Evolutionary conservation across 1,284 basidiomycete species (phyloP).

Genomic region (Ceratobasidium sp.): DNA sequence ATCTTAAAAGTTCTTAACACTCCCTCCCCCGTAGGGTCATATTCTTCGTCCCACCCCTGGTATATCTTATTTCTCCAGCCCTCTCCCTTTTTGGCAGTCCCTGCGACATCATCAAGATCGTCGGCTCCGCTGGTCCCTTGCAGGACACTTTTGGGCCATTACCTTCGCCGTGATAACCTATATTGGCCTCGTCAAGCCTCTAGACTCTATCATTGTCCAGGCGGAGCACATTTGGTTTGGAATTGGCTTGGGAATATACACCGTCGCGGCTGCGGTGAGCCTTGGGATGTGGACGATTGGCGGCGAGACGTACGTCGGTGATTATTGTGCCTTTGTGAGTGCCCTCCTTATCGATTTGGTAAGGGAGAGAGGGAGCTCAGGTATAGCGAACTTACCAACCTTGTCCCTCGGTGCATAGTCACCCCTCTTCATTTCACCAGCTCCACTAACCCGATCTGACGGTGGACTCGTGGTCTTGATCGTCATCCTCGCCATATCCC

Average conservation of each 20-base stretch:
- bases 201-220: neutral
- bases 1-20: neutral
- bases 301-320: slow-evolving; percentile 4
- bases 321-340: slow-evolving; percentile 41
- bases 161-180: slow-evolving; percentile 27
- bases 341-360: neutral
- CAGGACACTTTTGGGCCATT: slow-evolving; percentile 28
- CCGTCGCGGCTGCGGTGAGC: slow-evolving; percentile 12
- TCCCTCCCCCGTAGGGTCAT: neutral
- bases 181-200: slow-evolving; percentile 3
- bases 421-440: neutral
- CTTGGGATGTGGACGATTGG: slow-evolving; percentile 20
- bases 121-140: neutral
- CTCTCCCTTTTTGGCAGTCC: neutral
- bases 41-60: neutral
- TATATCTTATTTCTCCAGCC: neutral
- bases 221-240: slow-evolving; percentile 22
- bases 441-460: neutral
- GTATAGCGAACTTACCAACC: slow-evolving; percentile 31
- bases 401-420: slow-evolving; percentile 4
- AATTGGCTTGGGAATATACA: slow-evolving; percentile 26
- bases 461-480: slow-evolving; percentile 1
- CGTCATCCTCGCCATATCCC: slow-evolving; percentile 12
- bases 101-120: slow-evolving; percentile 16
- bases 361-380: neutral